Conservation (phyloP, 257 asterid species). For the Forsythia viridissima region DNA sequence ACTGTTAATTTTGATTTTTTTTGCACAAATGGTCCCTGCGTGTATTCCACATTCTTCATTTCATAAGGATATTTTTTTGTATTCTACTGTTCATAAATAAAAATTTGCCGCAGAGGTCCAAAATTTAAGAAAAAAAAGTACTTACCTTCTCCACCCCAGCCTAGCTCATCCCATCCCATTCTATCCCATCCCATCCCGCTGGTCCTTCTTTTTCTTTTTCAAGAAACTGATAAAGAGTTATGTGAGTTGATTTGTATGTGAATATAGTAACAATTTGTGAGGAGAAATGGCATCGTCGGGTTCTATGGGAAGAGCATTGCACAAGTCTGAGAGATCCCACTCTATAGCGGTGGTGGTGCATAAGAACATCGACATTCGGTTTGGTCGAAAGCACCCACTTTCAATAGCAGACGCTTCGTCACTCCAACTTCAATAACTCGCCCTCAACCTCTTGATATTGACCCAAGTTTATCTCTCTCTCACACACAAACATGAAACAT, state of each 20-base stretch:
- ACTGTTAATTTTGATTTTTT: no score
- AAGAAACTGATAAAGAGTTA: neutral
- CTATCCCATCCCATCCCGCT: no score
- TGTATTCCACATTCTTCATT: no score
- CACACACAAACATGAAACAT: neutral
- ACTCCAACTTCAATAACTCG: conserved; percentile 75
- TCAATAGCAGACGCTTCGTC: conserved; percentile 66
- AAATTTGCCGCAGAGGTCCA: no score
- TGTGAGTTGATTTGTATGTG: conserved; percentile 2
- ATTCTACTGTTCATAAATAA: no score
- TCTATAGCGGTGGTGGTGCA: conserved; percentile 32
- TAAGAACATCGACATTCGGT: conserved; percentile 37
- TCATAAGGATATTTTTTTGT: no score
- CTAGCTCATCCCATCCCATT: no score
- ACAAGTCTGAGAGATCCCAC: conserved; percentile 42
- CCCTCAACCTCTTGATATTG: conserved; percentile 41
- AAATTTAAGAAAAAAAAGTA: no score
- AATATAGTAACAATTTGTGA: neutral
- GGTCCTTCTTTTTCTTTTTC: neutral
- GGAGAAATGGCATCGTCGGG: conserved; percentile 45
- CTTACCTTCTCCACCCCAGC: no score
- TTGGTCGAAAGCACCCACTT: conserved; percentile 39
- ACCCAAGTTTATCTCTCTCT: conserved; percentile 56
- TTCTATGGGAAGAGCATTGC: conserved; percentile 38
- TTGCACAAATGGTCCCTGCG: no score